Conservation (phyloP, 495 filamentous ascomycete genomes). For the Elaphomyces granulatus region DNA sequence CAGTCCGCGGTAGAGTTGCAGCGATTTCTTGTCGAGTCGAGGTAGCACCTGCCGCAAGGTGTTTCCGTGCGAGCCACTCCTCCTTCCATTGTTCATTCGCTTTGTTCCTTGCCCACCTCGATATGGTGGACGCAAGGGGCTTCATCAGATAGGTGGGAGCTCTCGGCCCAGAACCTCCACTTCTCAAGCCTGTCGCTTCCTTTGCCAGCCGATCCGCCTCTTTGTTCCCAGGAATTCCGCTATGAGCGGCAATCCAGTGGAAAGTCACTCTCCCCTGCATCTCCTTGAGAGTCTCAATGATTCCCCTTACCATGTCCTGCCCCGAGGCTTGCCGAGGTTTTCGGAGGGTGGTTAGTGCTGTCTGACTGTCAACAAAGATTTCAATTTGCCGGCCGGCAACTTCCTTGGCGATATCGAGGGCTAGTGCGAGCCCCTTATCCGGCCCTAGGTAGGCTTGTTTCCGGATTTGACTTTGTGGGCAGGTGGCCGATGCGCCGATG, state of each 20-base stretch:
- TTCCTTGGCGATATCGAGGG: not conserved
- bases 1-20: not conserved
- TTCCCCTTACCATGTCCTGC: constrained; percentile 2
- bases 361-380: constrained; percentile 9
- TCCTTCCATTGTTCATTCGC: not conserved
- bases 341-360: constrained; percentile 4
- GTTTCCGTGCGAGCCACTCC: not conserved
- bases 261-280: not conserved
- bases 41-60: not conserved
- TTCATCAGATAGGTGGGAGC: too few species aligned
- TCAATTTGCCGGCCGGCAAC: too few species aligned
- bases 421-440: not conserved
- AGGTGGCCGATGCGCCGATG: not conserved
- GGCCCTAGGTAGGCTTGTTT: not conserved
- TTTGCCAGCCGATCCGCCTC: not conserved
- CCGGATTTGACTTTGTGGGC: too few species aligned
- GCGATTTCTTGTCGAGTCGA: not conserved
- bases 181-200: not conserved
- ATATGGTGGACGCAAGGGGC: not conserved
- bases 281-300: not conserved
- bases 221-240: constrained; percentile 2
- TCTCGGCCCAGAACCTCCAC: too few species aligned
- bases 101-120: not conserved
- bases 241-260: constrained; percentile 3
- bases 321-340: constrained; percentile 5